phyloP scores from a whole-genome alignment of 2,329 filamentous ascomycete genomes.

The Periconia sp. region DNA sequence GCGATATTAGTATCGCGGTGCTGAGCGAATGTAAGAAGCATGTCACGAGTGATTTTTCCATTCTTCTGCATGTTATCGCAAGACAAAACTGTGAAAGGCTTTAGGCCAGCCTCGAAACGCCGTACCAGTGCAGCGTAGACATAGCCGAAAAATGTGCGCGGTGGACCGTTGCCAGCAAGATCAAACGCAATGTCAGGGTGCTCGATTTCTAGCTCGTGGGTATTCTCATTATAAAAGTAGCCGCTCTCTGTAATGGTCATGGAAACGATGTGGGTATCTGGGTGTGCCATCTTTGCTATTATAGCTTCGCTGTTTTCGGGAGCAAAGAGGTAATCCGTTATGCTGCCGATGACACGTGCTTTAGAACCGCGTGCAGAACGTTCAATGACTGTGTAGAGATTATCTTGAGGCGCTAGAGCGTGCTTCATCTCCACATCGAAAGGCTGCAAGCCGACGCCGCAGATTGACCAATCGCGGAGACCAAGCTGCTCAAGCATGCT shows the following conservation, averaged over 20 bases:
- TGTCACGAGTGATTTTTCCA: constrained; percentile 33
- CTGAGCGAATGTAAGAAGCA: constrained; percentile 30
- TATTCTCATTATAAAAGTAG: constrained; percentile 39
- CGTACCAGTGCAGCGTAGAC: constrained; percentile 30
- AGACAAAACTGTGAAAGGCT: constrained; percentile 35
- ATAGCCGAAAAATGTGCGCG: constrained; percentile 35
- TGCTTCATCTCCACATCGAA: constrained; percentile 34
- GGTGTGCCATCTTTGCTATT: constrained; percentile 35
- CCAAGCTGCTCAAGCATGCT: constrained; percentile 31
- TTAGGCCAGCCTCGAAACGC: constrained; percentile 31
- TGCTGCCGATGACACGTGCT: constrained; percentile 31
- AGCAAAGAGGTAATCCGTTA: constrained; percentile 37
- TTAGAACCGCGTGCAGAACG: constrained; percentile 27
- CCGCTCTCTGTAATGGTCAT: constrained; percentile 38
- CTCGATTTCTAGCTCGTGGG: constrained; percentile 31
- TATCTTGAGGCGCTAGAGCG: constrained; percentile 29
- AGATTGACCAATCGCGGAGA: constrained; percentile 35
- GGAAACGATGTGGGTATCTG: constrained; percentile 37
- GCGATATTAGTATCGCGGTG: constrained; percentile 31
- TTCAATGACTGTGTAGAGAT: constrained; percentile 37
- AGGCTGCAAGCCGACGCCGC: constrained; percentile 34
- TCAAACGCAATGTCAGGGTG: constrained; percentile 34
- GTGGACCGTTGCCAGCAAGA: constrained; percentile 25
- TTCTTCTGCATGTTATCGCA: constrained; percentile 42
- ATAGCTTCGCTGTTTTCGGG: constrained; percentile 35